Evolutionary conservation across 1,139 yeast species (phyloP), one percentile per base, ranked within the genome.

Genomic region (Candida glucosophila): DNA sequence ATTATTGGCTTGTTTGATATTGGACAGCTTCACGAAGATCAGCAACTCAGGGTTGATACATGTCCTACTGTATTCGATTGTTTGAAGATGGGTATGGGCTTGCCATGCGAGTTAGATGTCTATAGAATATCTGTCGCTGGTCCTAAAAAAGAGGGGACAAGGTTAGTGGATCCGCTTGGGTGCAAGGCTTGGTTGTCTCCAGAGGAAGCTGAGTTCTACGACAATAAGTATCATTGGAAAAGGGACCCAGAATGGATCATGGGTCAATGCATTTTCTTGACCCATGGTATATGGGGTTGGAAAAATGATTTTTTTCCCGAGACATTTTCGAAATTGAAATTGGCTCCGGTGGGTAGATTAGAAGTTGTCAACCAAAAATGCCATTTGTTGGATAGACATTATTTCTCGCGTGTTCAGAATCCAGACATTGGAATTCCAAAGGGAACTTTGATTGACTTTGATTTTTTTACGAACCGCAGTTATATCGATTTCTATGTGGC

Each of bases 221-320:
- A 88, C 44, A 30, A 38, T 4, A 68, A 64, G 31, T 82, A 82
- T 49, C 80, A 80, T 1, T 88, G 93, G 75, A 43, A 55, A 14
- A 67, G 97, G 39, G 62, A 57, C 22, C 41, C 61, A 0, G 53
- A 55, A 1, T 88, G 96, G 96, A 46, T 57, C 25, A 46, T 77
- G 1, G 95, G 92, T 0, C 57, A 58, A 26, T 88, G 97, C 50
- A 65, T 86, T 12, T 88, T 83, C 76, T 80, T 79, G 8, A 71
- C 71, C 29, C 78, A 76, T 36, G 85, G 78, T 0, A 76, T 88
- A 5, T 86, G 95, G 93, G 36, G 37, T 11, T 57, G 73, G 73
- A 35, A 39, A 44, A 22, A 48, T 36, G 19, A 49, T 51, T 15
- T 47, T 11, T 50, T 53, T 25, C 38, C 52, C 15, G 40, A 36